A percentile compares a stretch with the other conserved stretches of the same genome.
phyloP scores from a whole-genome alignment of 768 basidiomycete genomes.

The Macrocybe gigantea region DNA sequence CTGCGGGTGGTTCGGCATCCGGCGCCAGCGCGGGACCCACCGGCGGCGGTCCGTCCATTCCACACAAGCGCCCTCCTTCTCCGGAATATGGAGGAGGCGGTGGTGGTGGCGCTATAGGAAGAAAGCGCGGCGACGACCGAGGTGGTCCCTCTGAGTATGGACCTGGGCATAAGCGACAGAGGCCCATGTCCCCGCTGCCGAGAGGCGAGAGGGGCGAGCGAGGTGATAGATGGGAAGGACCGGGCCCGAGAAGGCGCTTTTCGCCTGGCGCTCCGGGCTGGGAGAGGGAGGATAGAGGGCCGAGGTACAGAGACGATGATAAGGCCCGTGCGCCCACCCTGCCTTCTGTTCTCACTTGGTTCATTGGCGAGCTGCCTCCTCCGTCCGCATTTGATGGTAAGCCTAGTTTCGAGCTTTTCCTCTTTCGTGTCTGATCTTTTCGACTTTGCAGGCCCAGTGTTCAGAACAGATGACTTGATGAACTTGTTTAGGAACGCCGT shows the following conservation, averaged over 20 bases:
- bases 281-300: conserved; percentile 38
- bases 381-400: conserved; percentile 78
- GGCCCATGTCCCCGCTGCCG: conserved; percentile 18
- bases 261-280: conserved; percentile 9
- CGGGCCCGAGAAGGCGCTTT: not conserved
- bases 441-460: conserved; percentile 65
- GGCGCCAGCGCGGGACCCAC: not conserved
- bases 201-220: not conserved
- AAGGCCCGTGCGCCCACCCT: conserved; percentile 39
- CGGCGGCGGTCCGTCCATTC: conserved; percentile 1
- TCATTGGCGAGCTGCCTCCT: conserved; percentile 74
- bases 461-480: conserved; percentile 88
- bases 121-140: no score
- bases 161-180: conserved; percentile 27
- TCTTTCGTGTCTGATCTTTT: not conserved
- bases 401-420: conserved; percentile 17
- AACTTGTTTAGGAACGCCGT: conserved; percentile 76
- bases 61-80: conserved; percentile 31
- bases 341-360: conserved; percentile 69
- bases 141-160: conserved; percentile 20
- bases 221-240: not conserved
- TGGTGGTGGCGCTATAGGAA: conserved; percentile 8
- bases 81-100: conserved; percentile 23
- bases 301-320: conserved; percentile 31
- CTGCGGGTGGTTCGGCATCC: not conserved